A percentile compares a stretch with the other conserved stretches of the same genome.
These are phyloP conservation scores for Blastobotrys malaysiensis DNA, from an alignment of 1,139 yeast species.

Conservation along the genomic window DNA sequence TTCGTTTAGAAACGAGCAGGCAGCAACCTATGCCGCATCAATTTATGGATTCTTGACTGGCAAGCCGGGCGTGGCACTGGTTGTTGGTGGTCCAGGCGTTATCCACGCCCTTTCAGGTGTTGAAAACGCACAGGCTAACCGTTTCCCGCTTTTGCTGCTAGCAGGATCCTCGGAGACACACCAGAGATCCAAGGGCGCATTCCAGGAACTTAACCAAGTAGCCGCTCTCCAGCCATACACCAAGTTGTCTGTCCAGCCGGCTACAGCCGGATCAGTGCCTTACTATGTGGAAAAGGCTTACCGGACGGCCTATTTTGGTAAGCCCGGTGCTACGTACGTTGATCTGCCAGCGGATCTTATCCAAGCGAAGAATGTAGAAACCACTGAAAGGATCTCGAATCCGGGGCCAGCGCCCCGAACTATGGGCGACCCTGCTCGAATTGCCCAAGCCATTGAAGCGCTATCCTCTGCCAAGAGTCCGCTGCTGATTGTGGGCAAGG, in stretches of 20 bases:
- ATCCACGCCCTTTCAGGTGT: conserved; percentile 60
- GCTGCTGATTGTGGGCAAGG: conserved; percentile 57
- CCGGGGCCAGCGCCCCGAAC: conserved; percentile 36
- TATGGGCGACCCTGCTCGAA: conserved; percentile 38
- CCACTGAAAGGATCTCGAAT: conserved; percentile 6
- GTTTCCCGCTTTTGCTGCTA: conserved; percentile 55
- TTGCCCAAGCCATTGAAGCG: conserved; percentile 35
- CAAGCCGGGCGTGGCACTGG: conserved; percentile 56
- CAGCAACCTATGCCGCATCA: conserved; percentile 68
- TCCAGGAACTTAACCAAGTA: conserved; percentile 62
- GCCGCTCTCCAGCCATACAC: conserved; percentile 42
- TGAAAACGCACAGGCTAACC: conserved; percentile 51
- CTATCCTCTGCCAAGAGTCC: conserved; percentile 41
- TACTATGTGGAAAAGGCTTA: conserved; percentile 45
- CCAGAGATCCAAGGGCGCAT: conserved; percentile 52
- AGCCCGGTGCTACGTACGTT: conserved; percentile 54
- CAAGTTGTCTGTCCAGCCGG: conserved; percentile 47
- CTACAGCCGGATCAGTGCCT: conserved; percentile 36
- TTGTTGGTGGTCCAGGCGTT: conserved; percentile 69
- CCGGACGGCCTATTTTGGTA: conserved; percentile 43
- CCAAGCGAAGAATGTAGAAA: conserved; percentile 27
- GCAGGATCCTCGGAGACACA: conserved; percentile 53
- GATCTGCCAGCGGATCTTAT: conserved; percentile 61
- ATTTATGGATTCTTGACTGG: conserved; percentile 59
- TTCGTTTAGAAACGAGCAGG: conserved; percentile 59